Conservation (phyloP, 495 filamentous ascomycete species). For the Aspergillus kassunensis region DNA sequence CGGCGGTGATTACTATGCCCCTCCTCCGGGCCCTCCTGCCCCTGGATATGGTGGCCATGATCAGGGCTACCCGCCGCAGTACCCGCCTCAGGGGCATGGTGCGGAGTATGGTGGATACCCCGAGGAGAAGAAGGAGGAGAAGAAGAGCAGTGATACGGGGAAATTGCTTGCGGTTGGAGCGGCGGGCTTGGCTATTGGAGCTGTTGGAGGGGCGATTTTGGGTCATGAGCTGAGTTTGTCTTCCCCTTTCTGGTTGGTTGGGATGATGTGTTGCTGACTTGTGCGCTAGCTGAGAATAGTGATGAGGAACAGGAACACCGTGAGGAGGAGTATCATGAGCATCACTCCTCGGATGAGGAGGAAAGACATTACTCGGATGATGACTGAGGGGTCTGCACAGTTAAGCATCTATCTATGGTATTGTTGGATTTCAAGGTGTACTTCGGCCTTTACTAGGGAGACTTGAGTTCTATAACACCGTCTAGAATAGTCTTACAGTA, state of each 20-base stretch:
- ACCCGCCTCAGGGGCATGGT: slow-evolving; percentile 14
- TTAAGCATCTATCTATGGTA: no score
- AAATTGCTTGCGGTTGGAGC: slow-evolving; percentile 48
- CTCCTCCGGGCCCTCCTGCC: neutral
- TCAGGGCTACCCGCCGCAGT: neutral
- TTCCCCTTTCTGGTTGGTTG: neutral
- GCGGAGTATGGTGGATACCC: slow-evolving; percentile 9
- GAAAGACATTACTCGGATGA: slow-evolving; percentile 47
- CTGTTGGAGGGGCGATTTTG: slow-evolving; percentile 52
- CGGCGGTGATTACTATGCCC: neutral
- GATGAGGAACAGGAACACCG: slow-evolving; percentile 11
- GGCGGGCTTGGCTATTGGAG: slow-evolving; percentile 53
- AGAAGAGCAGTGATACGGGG: slow-evolving; percentile 40
- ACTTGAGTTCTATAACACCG: no score
- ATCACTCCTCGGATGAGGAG: slow-evolving; percentile 4
- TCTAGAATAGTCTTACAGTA: no score
- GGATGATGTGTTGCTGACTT: no score
- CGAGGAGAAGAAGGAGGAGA: slow-evolving; percentile 24
- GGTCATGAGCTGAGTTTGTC: slow-evolving; percentile 50
- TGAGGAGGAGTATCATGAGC: neutral
- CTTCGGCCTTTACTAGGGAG: no score
- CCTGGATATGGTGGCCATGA: neutral
- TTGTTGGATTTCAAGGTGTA: no score
- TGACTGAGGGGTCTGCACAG: no score
- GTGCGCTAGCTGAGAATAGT: slow-evolving; percentile 9